These are phyloP conservation scores for Pseudogymnoascus sp. DNA, from an alignment of 2,329 filamentous ascomycete genomes.

Conservation along the genomic window DNA sequence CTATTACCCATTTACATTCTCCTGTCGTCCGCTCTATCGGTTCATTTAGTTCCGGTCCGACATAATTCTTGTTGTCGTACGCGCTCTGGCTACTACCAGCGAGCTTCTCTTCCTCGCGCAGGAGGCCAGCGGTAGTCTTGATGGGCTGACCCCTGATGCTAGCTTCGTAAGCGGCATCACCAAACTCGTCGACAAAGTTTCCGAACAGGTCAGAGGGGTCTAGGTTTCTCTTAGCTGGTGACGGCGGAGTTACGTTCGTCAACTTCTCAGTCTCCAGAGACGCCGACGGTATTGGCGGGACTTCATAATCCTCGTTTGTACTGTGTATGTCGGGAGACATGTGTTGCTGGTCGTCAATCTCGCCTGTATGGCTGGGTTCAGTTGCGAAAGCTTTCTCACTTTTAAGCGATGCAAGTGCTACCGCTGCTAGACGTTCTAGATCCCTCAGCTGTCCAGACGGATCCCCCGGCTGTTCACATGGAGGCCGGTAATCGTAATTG, in stretches of 20 bases:
- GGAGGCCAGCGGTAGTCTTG: background rate
- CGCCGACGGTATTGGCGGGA: slow-evolving; percentile 24
- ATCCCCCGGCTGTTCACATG: too few relatives aligned
- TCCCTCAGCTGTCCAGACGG: background rate
- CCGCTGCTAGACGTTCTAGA: slow-evolving; percentile 12
- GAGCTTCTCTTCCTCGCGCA: background rate
- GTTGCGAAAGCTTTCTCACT: background rate
- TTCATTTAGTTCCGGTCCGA: too few relatives aligned
- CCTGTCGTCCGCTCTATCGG: too few relatives aligned
- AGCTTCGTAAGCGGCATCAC: background rate
- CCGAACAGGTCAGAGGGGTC: too few relatives aligned
- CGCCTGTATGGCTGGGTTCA: background rate
- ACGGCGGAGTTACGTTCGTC: slow-evolving; percentile 26
- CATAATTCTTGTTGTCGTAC: too few relatives aligned
- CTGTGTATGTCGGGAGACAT: background rate
- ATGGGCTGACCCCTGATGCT: background rate
- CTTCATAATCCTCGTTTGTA: slow-evolving; percentile 12
- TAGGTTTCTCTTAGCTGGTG: slow-evolving; percentile 3
- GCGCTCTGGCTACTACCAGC: too few relatives aligned
- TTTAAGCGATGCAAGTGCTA: too few relatives aligned
- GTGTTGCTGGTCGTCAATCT: background rate
- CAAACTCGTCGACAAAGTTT: background rate
- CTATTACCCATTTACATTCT: too few relatives aligned
- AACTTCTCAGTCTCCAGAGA: slow-evolving; percentile 22
- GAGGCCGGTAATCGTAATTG: too few relatives aligned